phyloP scores from a whole-genome alignment of 208 protist genomes.

The Trypanosoma platydactyli region DNA sequence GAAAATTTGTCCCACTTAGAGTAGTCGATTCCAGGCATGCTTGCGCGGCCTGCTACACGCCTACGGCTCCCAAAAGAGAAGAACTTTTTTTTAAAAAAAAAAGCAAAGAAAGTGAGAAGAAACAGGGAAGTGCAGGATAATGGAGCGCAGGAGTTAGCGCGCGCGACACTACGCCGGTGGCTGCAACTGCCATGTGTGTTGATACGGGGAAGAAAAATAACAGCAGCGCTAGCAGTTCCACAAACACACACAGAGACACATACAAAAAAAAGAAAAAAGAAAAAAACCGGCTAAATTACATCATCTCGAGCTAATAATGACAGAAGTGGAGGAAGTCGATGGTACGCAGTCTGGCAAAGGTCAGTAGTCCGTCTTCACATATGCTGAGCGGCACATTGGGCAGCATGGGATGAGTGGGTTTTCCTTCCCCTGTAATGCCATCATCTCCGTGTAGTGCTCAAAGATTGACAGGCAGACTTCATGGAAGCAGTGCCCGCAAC shows the following conservation, averaged over 20 bases:
- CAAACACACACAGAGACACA: background rate
- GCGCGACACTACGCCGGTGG: no score
- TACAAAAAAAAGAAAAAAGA: slow-evolving; percentile 1
- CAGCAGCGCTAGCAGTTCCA: background rate
- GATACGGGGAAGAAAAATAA: background rate
- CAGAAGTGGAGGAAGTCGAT: slow-evolving; percentile 1
- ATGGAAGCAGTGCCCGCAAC: slow-evolving; percentile 87
- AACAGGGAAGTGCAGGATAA: background rate
- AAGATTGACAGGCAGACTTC: slow-evolving; percentile 65
- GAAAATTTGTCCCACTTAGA: slow-evolving; percentile 79
- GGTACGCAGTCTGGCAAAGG: no score
- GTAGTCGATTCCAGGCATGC: slow-evolving; percentile 74
- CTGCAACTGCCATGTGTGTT: no score
- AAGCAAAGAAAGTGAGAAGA: background rate
- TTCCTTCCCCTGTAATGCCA: slow-evolving; percentile 26
- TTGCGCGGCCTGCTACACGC: background rate
- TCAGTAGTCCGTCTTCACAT: slow-evolving; percentile 73
- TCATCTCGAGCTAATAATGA: background rate
- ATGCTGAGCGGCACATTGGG: slow-evolving; percentile 78
- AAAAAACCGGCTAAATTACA: slow-evolving; percentile 13
- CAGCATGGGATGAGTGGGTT: slow-evolving; percentile 39
- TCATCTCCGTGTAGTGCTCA: slow-evolving; percentile 68
- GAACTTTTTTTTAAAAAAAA: background rate
- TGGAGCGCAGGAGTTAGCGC: background rate
- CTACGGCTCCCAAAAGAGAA: background rate